These are phyloP conservation scores for Pseudogymnoascus sp. DNA, from an alignment of 2,329 filamentous ascomycete species.

Conservation along the genomic window DNA sequence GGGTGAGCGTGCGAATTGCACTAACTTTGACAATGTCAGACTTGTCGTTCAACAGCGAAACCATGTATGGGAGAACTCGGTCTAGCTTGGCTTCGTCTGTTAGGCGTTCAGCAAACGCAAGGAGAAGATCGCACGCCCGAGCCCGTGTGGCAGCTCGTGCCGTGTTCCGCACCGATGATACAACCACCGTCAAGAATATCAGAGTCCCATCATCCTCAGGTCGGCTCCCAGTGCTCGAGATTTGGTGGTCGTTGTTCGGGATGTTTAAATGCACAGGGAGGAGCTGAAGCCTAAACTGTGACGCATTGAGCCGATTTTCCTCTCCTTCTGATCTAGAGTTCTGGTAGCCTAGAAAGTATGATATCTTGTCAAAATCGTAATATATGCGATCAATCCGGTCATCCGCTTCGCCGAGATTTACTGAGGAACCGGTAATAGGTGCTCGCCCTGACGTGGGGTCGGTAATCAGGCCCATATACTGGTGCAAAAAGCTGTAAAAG, in stretches of 20 bases:
- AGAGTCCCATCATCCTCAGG: conserved; percentile 80
- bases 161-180: conserved; percentile 82
- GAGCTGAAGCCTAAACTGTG: conserved; percentile 49
- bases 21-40: conserved; percentile 79
- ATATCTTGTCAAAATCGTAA: conserved; percentile 95
- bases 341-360: conserved; percentile 79
- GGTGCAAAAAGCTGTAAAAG: conserved; percentile 95
- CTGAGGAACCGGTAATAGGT: conserved; percentile 58
- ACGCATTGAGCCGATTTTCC: conserved; percentile 26
- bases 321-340: conserved; percentile 26
- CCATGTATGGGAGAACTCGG: conserved; percentile 82
- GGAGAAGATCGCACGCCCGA: conserved; percentile 80
- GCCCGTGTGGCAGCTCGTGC: conserved; percentile 81
- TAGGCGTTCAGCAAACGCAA: conserved; percentile 84
- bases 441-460: conserved; percentile 77
- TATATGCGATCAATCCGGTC: conserved; percentile 91
- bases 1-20: conserved; percentile 78
- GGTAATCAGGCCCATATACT: conserved; percentile 94
- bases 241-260: conserved; percentile 71
- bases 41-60: conserved; percentile 73
- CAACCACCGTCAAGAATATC: conserved; percentile 83
- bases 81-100: conserved; percentile 96
- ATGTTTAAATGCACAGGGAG: conserved; percentile 83
- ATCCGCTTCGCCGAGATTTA: conserved; percentile 79
- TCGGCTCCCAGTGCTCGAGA: conserved; percentile 52